phyloP scores from a whole-genome alignment of 495 filamentous ascomycete genomes.

The Pyronema domesticum region DNA sequence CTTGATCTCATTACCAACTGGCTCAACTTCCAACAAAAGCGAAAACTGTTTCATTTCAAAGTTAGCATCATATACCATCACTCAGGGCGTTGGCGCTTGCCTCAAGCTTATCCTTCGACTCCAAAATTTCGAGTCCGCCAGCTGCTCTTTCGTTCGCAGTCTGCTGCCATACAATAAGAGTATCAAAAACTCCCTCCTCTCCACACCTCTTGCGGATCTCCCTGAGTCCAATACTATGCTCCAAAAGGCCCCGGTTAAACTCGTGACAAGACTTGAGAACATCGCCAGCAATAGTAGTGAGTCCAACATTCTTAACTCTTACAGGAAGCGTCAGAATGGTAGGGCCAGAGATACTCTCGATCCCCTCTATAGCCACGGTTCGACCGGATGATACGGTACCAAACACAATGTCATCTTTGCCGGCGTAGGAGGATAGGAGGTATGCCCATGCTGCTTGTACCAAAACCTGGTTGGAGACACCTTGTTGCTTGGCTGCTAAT shows the following conservation, averaged over 20 bases:
- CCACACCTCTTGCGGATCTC: slow-evolving; percentile 45
- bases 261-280: slow-evolving; percentile 42
- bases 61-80: slow-evolving; percentile 6
- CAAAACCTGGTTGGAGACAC: slow-evolving; percentile 38
- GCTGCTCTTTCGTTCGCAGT: slow-evolving; percentile 30
- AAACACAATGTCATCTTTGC: slow-evolving; percentile 49
- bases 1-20: slow-evolving; percentile 27
- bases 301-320: slow-evolving; percentile 31
- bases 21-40: slow-evolving; percentile 54
- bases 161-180: slow-evolving; percentile 63
- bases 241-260: slow-evolving; percentile 41
- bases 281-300: slow-evolving; percentile 32
- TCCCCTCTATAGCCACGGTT: slow-evolving; percentile 41
- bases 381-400: slow-evolving; percentile 63
- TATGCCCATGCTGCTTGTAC: slow-evolving; percentile 55
- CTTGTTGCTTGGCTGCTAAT: slow-evolving; percentile 15
- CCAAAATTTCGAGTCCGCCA: slow-evolving; percentile 30
- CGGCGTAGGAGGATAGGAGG: slow-evolving; percentile 43
- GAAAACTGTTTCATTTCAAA: slow-evolving; percentile 35
- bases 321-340: slow-evolving; percentile 53
- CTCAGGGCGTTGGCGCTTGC: slow-evolving; percentile 1
- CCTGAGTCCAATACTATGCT: slow-evolving; percentile 41
- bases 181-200: slow-evolving; percentile 44
- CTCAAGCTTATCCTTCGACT: slow-evolving; percentile 44
- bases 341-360: slow-evolving; percentile 57